Evolutionary conservation across 306 rosid genomes (phyloP).

Genomic region (Echinosophora koreensis): DNA sequence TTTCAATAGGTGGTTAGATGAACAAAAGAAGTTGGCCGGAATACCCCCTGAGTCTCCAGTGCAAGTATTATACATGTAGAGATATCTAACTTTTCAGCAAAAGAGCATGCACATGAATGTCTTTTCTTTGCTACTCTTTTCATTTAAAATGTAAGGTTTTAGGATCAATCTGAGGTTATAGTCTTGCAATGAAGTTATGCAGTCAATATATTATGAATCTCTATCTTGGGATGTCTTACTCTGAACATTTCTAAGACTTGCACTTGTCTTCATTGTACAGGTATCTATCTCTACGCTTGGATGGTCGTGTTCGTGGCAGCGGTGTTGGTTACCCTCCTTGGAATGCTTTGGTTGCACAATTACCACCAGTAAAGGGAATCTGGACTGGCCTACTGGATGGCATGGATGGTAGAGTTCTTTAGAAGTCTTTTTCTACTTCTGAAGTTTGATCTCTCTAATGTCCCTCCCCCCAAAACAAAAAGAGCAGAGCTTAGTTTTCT

Average conservation of each 20-base stretch:
- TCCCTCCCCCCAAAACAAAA: neutral
- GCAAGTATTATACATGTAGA: conserved; percentile 56
- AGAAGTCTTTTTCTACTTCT: conserved; percentile 43
- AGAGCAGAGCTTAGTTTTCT: neutral
- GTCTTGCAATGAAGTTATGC: conserved; percentile 2
- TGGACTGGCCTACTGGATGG: conserved; percentile 98
- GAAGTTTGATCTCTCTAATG: conserved; percentile 35
- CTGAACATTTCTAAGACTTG: neutral
- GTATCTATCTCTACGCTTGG: conserved; percentile 87
- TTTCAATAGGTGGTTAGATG: conserved; percentile 80
- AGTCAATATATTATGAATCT: neutral
- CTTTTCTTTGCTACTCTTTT: neutral
- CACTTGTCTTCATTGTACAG: conserved; percentile 45
- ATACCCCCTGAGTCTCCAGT: conserved; percentile 90
- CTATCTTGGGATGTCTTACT: conserved; percentile 5
- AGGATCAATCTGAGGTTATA: conserved; percentile 1
- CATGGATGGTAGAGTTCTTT: conserved; percentile 89
- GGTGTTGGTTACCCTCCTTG: conserved; percentile 98
- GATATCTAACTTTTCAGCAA: conserved; percentile 10
- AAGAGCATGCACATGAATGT: neutral
- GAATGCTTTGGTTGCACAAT: conserved; percentile 92
- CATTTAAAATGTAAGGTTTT: conserved; percentile 16
- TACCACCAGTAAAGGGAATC: conserved; percentile 89
- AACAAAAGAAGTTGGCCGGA: conserved; percentile 87
- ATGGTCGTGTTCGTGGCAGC: conserved; percentile 96